phyloP scores from a whole-genome alignment of 306 rosid genomes.

The Lupinus albus region DNA sequence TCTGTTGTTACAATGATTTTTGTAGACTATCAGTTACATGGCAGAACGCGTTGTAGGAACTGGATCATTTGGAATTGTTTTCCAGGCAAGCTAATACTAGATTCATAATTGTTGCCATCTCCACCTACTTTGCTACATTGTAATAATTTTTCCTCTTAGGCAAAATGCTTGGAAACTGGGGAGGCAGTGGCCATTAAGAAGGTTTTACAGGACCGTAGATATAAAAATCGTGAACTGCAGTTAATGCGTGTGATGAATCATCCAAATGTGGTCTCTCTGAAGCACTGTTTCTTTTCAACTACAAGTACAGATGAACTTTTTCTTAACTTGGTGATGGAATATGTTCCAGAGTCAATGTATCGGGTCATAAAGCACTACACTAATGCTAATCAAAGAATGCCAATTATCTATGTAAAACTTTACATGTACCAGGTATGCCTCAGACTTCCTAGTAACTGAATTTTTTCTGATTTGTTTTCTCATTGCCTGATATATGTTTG shows the following conservation, averaged over 20 bases:
- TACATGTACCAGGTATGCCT: constrained; percentile 83
- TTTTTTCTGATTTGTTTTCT: constrained; percentile 24
- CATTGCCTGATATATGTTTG: constrained; percentile 30
- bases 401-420: constrained; percentile 83
- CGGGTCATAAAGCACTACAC: constrained; percentile 82
- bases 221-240: constrained; percentile 90
- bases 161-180: constrained; percentile 94
- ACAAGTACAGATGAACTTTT: constrained; percentile 87
- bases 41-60: constrained; percentile 93
- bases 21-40: constrained; percentile 97
- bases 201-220: constrained; percentile 88
- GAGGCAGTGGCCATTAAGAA: constrained; percentile 93
- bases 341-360: constrained; percentile 89
- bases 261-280: constrained; percentile 83
- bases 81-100: constrained; percentile 61
- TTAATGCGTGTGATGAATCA: constrained; percentile 97
- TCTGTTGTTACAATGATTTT: constrained; percentile 37
- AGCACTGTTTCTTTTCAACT: constrained; percentile 97
- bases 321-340: constrained; percentile 96
- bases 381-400: constrained; percentile 82
- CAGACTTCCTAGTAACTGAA: constrained; percentile 19
- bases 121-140: background rate
- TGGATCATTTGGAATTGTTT: constrained; percentile 94
- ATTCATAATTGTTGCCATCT: constrained; percentile 20
- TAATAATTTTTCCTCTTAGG: constrained; percentile 51